phyloP scores from a whole-genome alignment of 139 green algal species.

The Chlamydomonas incerta region DNA sequence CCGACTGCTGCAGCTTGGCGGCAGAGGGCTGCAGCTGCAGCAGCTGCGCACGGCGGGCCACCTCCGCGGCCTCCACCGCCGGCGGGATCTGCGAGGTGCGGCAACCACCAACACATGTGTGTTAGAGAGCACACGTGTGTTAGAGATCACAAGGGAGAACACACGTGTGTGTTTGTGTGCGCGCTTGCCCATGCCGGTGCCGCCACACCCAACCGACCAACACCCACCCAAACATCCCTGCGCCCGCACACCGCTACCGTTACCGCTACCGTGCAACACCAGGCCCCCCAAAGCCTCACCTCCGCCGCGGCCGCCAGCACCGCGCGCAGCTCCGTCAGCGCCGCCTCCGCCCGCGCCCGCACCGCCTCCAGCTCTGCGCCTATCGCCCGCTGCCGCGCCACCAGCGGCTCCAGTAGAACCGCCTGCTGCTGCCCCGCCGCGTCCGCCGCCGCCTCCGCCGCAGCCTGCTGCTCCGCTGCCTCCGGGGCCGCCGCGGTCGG shows the following conservation, averaged over 20 bases:
- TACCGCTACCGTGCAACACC: too few species aligned
- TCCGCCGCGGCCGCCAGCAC: neutral
- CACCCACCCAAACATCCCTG: too few species aligned
- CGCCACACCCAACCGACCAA: too few species aligned
- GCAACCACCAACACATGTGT: neutral
- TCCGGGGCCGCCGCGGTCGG: neutral
- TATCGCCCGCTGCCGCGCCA: neutral
- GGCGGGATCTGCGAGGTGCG: neutral
- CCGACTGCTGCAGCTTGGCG: neutral
- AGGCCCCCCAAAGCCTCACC: too few species aligned
- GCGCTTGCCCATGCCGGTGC: too few species aligned
- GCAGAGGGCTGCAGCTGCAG: slow-evolving; percentile 5
- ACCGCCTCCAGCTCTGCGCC: neutral
- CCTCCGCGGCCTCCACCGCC: slow-evolving; percentile 16
- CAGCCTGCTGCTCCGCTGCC: neutral
- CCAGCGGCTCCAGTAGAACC: slow-evolving; percentile 32
- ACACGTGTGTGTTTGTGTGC: too few species aligned
- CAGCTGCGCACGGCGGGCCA: slow-evolving; percentile 18
- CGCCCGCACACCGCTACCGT: too few species aligned
- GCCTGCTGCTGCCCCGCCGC: neutral
- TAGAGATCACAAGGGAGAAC: too few species aligned
- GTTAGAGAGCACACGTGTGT: too few species aligned
- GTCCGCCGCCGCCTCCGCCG: neutral
- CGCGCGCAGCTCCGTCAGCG: neutral
- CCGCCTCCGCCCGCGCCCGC: neutral